Percentiles rank a stretch among this genome's conserved stretches.
These are phyloP conservation scores for Ilyonectria sp. DNA, from an alignment of 2,329 filamentous ascomycete genomes.

Conservation along the genomic window DNA sequence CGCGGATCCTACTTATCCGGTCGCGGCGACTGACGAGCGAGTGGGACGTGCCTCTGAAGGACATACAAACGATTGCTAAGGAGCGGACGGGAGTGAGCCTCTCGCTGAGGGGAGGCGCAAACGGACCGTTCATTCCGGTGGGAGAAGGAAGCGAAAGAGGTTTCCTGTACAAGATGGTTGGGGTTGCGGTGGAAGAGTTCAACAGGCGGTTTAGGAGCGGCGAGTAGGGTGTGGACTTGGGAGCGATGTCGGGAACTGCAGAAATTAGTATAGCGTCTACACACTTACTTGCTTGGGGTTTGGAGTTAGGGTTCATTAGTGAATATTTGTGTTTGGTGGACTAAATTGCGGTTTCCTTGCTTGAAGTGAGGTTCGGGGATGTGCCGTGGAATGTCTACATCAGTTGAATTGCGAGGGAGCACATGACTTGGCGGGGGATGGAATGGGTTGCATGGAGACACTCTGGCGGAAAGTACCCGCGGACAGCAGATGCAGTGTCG, in stretches of 20 bases:
- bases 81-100: slow-evolving; percentile 95
- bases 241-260: background rate
- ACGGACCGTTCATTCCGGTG: slow-evolving; percentile 95
- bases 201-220: slow-evolving; percentile 71
- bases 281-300: background rate
- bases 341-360: background rate
- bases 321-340: background rate
- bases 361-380: no score
- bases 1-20: slow-evolving; percentile 90
- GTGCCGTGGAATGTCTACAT: no score
- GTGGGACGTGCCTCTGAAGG: slow-evolving; percentile 96
- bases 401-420: background rate
- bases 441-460: slow-evolving; percentile 12
- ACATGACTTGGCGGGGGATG: background rate
- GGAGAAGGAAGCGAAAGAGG: slow-evolving; percentile 83
- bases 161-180: slow-evolving; percentile 77
- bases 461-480: background rate
- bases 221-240: slow-evolving; percentile 43
- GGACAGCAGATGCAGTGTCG: slow-evolving; percentile 7
- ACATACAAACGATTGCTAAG: slow-evolving; percentile 97
- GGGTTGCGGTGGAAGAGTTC: slow-evolving; percentile 77
- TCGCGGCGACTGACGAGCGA: slow-evolving; percentile 89
- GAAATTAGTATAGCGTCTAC: background rate
- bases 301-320: background rate
- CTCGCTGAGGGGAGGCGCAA: slow-evolving; percentile 88